These are phyloP conservation scores for Pleurotus cornucopiae DNA, from an alignment of 768 basidiomycete genomes.

Conservation along the genomic window DNA sequence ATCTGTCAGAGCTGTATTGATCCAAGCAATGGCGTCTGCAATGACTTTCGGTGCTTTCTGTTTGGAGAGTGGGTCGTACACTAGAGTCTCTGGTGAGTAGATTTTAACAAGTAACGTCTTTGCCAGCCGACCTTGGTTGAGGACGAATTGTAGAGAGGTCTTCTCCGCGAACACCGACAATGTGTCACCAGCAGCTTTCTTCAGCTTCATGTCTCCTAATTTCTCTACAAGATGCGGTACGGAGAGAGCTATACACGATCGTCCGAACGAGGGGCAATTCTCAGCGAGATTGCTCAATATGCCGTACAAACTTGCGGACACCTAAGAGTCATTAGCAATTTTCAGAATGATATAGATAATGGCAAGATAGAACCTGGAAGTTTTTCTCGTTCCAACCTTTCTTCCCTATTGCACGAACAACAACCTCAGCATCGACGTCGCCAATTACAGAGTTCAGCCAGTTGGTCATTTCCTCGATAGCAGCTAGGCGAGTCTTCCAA, in stretches of 20 bases:
- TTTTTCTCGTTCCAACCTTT: slow-evolving; percentile 99
- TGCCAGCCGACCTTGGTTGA: slow-evolving; percentile 71
- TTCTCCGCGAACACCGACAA: slow-evolving; percentile 84
- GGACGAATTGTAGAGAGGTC: slow-evolving; percentile 90
- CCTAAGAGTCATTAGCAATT: slow-evolving; percentile 40
- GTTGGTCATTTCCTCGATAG: slow-evolving; percentile 76
- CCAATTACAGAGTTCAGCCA: slow-evolving; percentile 76
- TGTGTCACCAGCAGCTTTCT: slow-evolving; percentile 92
- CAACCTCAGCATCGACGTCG: slow-evolving; percentile 78
- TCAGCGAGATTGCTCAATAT: slow-evolving; percentile 73
- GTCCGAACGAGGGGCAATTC: slow-evolving; percentile 76
- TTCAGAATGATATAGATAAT: neutral
- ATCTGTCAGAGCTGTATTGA: slow-evolving; percentile 79
- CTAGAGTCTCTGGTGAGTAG: slow-evolving; percentile 34
- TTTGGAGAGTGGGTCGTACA: slow-evolving; percentile 89
- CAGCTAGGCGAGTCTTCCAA: slow-evolving; percentile 90
- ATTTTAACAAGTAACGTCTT: neutral
- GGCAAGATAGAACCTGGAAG: slow-evolving; percentile 65
- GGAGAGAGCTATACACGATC: slow-evolving; percentile 78
- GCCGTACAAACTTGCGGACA: slow-evolving; percentile 85
- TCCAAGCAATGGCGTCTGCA: slow-evolving; percentile 86
- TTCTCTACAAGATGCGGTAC: slow-evolving; percentile 87
- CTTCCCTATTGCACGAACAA: slow-evolving; percentile 84
- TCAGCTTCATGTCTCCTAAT: slow-evolving; percentile 92
- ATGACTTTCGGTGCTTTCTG: slow-evolving; percentile 98